These are phyloP conservation scores for Pyrenophora seminiperda DNA, from an alignment of 2,329 filamentous ascomycete genomes.

Conservation along the genomic window DNA sequence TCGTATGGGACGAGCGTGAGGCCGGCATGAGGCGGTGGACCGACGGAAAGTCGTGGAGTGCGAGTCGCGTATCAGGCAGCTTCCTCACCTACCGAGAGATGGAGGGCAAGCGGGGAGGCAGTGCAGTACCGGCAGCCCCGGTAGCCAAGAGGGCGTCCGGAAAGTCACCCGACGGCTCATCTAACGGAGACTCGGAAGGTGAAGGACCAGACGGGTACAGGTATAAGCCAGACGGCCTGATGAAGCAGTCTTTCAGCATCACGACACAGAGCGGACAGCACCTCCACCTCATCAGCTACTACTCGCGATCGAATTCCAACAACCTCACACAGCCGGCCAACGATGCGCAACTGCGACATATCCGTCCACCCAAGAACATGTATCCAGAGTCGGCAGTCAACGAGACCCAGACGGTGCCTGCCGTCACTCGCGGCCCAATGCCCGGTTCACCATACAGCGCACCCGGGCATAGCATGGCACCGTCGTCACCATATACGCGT, in stretches of 20 bases:
- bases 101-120: slow-evolving; percentile 93
- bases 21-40: slow-evolving; percentile 99
- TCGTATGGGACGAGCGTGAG: slow-evolving; percentile 99
- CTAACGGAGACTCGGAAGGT: slow-evolving; percentile 81
- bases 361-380: slow-evolving; percentile 89
- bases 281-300: slow-evolving; percentile 97
- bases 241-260: slow-evolving; percentile 99
- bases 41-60: slow-evolving; percentile 98
- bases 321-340: slow-evolving; percentile 80
- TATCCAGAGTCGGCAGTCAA: slow-evolving; percentile 95
- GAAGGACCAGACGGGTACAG: slow-evolving; percentile 58
- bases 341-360: slow-evolving; percentile 78
- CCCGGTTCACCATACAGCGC: slow-evolving; percentile 61
- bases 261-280: slow-evolving; percentile 89
- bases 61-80: slow-evolving; percentile 94
- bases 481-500: slow-evolving; percentile 57
- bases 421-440: slow-evolving; percentile 77
- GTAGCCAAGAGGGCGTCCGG: slow-evolving; percentile 52
- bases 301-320: slow-evolving; percentile 76
- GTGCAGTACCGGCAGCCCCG: slow-evolving; percentile 59
- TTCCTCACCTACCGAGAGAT: slow-evolving; percentile 98
- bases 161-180: slow-evolving; percentile 83
- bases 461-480: slow-evolving; percentile 58
- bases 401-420: slow-evolving; percentile 79
- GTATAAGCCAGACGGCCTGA: slow-evolving; percentile 85